Conservation (phyloP, 2,329 filamentous ascomycete species). For the Colletotrichum zoysiae region DNA sequence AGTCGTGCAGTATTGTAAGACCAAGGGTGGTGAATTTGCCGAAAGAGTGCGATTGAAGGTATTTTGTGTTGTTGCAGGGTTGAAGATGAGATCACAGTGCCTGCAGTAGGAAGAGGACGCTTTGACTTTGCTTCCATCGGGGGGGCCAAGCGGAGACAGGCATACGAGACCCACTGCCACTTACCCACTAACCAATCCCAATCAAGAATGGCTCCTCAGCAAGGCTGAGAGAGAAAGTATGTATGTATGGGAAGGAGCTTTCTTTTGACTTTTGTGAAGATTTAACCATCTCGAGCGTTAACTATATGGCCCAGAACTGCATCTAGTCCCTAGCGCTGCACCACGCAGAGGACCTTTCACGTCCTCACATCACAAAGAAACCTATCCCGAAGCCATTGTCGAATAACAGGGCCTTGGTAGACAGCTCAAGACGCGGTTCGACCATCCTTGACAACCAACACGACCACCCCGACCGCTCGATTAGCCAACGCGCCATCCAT, state of each 20-base stretch:
- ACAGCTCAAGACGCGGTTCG: neutral
- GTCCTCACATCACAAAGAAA: no score
- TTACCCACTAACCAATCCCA: constrained; percentile 28
- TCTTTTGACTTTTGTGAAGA: constrained; percentile 11
- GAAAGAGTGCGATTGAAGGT: constrained; percentile 6
- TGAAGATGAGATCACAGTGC: constrained; percentile 19
- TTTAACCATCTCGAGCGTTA: neutral
- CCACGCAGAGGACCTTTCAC: neutral
- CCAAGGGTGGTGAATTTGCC: neutral
- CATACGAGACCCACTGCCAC: neutral
- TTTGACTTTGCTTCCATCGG: constrained; percentile 21
- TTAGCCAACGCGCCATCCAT: no score
- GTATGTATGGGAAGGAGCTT: constrained; percentile 13
- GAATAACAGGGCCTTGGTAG: neutral
- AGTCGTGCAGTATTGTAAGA: neutral
- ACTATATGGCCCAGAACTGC: neutral
- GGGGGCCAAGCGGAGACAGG: constrained; percentile 4
- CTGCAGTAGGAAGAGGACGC: constrained; percentile 18
- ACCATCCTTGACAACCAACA: neutral
- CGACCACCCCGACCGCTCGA: neutral
- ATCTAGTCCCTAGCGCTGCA: no score
- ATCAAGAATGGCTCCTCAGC: constrained; percentile 17
- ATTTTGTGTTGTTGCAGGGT: constrained; percentile 2
- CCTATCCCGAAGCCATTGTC: neutral
- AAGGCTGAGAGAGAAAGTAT: constrained; percentile 33